Conservation (phyloP, 2,329 filamentous ascomycete genomes). For the Penicillium sp. region DNA sequence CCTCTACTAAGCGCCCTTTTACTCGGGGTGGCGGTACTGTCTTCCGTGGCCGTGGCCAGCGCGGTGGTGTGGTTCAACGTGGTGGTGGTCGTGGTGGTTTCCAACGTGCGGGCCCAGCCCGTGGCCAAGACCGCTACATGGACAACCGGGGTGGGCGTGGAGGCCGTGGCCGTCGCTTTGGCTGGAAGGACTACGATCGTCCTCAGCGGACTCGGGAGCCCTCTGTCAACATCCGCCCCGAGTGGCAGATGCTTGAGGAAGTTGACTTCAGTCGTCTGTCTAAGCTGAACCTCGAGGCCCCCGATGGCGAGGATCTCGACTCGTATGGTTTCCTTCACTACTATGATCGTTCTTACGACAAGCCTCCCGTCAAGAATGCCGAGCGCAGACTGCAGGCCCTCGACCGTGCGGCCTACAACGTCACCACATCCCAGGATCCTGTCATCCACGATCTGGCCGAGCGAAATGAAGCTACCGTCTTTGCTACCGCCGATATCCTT, state of each 20-base stretch:
- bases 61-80: constrained; percentile 69
- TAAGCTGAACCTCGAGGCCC: constrained; percentile 92
- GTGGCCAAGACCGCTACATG: constrained; percentile 62
- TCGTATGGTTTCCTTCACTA: constrained; percentile 96
- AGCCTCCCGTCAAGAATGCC: constrained; percentile 79
- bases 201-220: constrained; percentile 92
- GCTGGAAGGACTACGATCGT: constrained; percentile 99
- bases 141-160: constrained; percentile 66
- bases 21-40: constrained; percentile 81
- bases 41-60: constrained; percentile 69
- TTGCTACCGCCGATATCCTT: constrained; percentile 92
- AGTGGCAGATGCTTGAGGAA: constrained; percentile 94
- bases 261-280: constrained; percentile 94
- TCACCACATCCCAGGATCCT: constrained; percentile 91
- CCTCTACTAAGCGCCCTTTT: constrained; percentile 76
- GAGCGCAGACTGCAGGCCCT: constrained; percentile 83
- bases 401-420: constrained; percentile 95
- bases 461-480: constrained; percentile 92
- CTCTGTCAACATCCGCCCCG: constrained; percentile 90
- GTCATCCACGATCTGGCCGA: constrained; percentile 96
- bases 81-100: constrained; percentile 66
- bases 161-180: constrained; percentile 75
- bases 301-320: constrained; percentile 91
- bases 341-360: constrained; percentile 95
- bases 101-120: constrained; percentile 63